Percentiles rank a stretch among this genome's conserved stretches.
phyloP scores from a whole-genome alignment of 1,284 basidiomycete genomes.

The Inonotus obliquus region DNA sequence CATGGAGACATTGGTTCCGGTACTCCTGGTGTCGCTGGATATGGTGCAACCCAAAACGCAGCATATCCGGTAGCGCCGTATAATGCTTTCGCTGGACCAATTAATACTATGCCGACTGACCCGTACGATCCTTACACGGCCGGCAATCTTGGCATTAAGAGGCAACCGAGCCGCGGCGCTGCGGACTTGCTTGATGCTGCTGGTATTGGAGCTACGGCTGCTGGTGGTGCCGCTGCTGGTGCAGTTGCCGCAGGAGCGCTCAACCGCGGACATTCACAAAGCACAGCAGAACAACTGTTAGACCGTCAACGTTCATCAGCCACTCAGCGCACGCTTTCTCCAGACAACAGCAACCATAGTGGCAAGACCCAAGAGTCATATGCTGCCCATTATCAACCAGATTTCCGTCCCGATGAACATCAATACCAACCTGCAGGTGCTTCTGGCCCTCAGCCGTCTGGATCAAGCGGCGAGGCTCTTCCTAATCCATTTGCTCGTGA shows the following conservation, averaged over 20 bases:
- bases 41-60: slow-evolving; percentile 20
- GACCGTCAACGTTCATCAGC: slow-evolving; percentile 5
- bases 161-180: slow-evolving; percentile 12
- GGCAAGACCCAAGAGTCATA: slow-evolving; percentile 27
- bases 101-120: slow-evolving; percentile 24
- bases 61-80: slow-evolving; percentile 29
- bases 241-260: not conserved
- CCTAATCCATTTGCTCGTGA: slow-evolving; percentile 17
- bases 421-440: slow-evolving; percentile 20
- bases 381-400: slow-evolving; percentile 24
- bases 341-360: slow-evolving; percentile 18
- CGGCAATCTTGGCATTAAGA: slow-evolving; percentile 20
- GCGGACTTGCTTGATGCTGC: slow-evolving; percentile 28
- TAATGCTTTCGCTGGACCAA: slow-evolving; percentile 31
- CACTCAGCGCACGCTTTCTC: slow-evolving; percentile 10
- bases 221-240: not conserved
- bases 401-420: slow-evolving; percentile 14
- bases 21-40: slow-evolving; percentile 4
- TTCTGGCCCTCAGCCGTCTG: slow-evolving; percentile 9
- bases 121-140: slow-evolving; percentile 21
- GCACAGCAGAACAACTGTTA: slow-evolving; percentile 6
- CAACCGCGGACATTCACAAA: slow-evolving; percentile 16
- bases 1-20: not conserved
- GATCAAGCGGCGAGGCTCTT: slow-evolving; percentile 8
- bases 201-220: slow-evolving; percentile 15